These are phyloP conservation scores for Dryas drummondii DNA, from an alignment of 306 rosid genomes.

Conservation along the genomic window DNA sequence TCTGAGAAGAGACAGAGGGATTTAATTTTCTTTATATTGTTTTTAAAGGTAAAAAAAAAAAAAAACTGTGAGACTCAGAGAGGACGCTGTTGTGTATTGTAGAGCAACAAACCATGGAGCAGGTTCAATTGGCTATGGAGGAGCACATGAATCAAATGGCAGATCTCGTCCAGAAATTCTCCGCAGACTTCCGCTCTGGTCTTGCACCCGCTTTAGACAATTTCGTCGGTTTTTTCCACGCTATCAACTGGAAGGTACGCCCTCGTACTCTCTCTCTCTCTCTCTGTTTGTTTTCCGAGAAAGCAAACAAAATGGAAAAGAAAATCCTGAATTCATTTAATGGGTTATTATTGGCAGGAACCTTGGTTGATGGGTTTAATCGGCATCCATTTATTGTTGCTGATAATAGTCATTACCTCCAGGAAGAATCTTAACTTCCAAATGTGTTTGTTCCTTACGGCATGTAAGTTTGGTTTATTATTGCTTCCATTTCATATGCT, in stretches of 20 bases:
- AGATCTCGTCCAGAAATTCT: slow-evolving; percentile 71
- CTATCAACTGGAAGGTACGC: slow-evolving; percentile 85
- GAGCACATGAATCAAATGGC: slow-evolving; percentile 73
- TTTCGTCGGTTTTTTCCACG: slow-evolving; percentile 83
- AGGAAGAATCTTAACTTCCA: slow-evolving; percentile 82
- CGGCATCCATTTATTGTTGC: slow-evolving; percentile 50
- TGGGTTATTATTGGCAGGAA: slow-evolving; percentile 50
- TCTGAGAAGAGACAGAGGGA: background rate
- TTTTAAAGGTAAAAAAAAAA: too few relatives aligned
- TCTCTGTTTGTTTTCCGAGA: slow-evolving; percentile 1
- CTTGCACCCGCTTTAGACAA: slow-evolving; percentile 72
- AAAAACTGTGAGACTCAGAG: background rate
- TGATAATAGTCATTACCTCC: slow-evolving; percentile 50
- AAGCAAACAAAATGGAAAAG: background rate
- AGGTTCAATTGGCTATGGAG: slow-evolving; percentile 64
- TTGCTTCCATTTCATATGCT: slow-evolving; percentile 8
- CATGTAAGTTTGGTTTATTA: slow-evolving; percentile 46
- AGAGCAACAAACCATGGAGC: slow-evolving; percentile 48
- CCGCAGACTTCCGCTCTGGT: slow-evolving; percentile 70
- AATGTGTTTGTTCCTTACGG: slow-evolving; percentile 72
- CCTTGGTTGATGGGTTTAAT: slow-evolving; percentile 75
- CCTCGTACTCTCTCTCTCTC: background rate
- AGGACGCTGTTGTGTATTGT: background rate
- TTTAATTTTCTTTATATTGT: too few relatives aligned
- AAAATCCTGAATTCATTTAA: background rate